Percentiles rank a stretch among this genome's conserved stretches.
These are phyloP conservation scores for Chlorella vulgaris DNA, from an alignment of 139 green algal species.

Conservation along the genomic window DNA sequence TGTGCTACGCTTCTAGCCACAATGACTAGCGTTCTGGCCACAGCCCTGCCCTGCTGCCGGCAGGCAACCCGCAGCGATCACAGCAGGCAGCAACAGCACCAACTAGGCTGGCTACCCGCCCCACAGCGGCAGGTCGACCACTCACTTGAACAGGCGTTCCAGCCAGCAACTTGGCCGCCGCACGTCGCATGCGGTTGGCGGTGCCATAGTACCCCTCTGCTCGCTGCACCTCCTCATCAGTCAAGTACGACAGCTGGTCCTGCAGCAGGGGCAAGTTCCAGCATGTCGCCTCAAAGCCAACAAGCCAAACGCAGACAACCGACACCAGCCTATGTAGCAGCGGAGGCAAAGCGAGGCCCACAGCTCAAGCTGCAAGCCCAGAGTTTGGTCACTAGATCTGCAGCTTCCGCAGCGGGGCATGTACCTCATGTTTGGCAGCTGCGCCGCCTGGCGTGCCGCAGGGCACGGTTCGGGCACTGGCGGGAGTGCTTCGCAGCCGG, in stretches of 20 bases:
- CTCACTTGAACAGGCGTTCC: conserved; percentile 23
- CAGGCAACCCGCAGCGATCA: no score
- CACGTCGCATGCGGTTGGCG: not conserved
- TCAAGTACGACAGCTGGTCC: not conserved
- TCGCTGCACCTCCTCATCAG: conserved; percentile 28
- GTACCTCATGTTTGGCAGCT: no score
- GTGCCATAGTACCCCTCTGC: conserved; percentile 29
- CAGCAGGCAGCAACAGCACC: no score
- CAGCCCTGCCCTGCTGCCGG: no score
- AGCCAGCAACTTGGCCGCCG: conserved; percentile 18
- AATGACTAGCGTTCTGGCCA: no score
- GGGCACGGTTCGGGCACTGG: not conserved
- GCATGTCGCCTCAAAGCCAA: not conserved
- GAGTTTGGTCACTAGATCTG: no score
- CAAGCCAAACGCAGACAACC: not conserved
- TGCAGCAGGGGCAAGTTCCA: not conserved
- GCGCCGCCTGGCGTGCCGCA: no score
- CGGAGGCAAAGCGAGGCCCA: not conserved
- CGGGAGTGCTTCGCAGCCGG: no score
- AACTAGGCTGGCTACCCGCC: no score
- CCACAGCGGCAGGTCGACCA: no score
- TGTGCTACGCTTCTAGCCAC: no score
- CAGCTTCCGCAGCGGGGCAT: no score
- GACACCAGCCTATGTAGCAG: not conserved
- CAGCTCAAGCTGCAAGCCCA: not conserved